Base-by-base conservation (phyloP, 2,329 filamentous ascomycete genomes). In the Ophiobolus disseminans region DNA sequence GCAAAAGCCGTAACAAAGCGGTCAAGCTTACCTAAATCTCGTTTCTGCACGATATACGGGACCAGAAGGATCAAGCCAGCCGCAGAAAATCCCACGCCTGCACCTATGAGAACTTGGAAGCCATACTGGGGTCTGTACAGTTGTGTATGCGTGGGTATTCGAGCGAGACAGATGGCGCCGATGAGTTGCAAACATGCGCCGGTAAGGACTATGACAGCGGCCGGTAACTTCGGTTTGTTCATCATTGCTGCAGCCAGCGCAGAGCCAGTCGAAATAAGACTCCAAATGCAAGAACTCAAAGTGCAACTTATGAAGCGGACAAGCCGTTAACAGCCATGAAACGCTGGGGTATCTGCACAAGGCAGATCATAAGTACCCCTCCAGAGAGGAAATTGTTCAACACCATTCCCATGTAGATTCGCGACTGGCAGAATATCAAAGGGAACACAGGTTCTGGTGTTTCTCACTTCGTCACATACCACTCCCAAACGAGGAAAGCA, bases 381-480 rank as follows among this genome's bases (percentile, higher is more conserved):
- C n/a, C n/a, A n/a, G n/a, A n/a, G n/a, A n/a, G n/a, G n/a, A n/a
- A n/a, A n/a, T n/a, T n/a, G n/a, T n/a, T n/a, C n/a, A n/a, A n/a
- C n/a, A n/a, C n/a, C n/a, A n/a, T n/a, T n/a, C n/a, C n/a, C n/a
- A n/a, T n/a, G n/a, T n/a, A n/a, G n/a, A n/a, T n/a, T n/a, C n/a
- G n/a, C n/a, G n/a, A n/a, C n/a, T 40, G 30, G 17, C 19, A 57
- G 31, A 57, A 53, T n/a, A 52, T 40, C 58, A 53, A 61, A 4
- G 55, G 53, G 25, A 63, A 55, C 2, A 63, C 45, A 7, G 60
- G 60, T 19, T 60, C 58, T 0, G 57, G 49, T 1, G 16, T 31
- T n/a, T 43, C 26, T 13, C 20, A 28, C 14, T 30, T 45, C 3
- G 58, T 60, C 17, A 55, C 32, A 25, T 37, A 55, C 50, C 58